phyloP scores from a whole-genome alignment of 2,329 filamentous ascomycete species.

The Clarireedia monteithiana region DNA sequence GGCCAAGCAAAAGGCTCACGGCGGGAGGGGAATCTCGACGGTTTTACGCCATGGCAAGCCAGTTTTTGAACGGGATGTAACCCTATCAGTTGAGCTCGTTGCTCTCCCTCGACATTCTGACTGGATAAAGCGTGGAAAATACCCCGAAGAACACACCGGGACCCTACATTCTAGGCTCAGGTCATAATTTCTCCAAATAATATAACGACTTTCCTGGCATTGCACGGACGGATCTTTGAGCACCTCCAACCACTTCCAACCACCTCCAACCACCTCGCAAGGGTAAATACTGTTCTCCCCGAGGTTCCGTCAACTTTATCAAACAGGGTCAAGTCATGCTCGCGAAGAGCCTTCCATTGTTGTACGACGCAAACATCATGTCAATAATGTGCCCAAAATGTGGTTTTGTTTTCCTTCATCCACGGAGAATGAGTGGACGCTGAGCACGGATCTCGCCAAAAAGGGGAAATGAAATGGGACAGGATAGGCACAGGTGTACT shows the following conservation, averaged over 20 bases:
- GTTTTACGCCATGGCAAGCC: too few relatives aligned
- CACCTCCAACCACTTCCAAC: background rate
- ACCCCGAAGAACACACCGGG: too few relatives aligned
- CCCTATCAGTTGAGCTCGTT: too few relatives aligned
- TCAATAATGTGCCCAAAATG: background rate
- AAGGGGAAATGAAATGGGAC: background rate
- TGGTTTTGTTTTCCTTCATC: background rate
- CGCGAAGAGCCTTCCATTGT: background rate
- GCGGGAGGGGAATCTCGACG: too few relatives aligned
- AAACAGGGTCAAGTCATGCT: background rate
- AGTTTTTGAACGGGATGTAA: too few relatives aligned
- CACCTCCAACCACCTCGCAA: background rate
- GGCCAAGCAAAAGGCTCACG: too few relatives aligned
- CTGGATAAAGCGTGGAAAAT: background rate
- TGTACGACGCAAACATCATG: background rate
- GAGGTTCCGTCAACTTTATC: background rate
- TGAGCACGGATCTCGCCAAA: background rate
- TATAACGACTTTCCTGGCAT: background rate
- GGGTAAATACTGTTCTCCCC: background rate
- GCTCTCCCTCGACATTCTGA: too few relatives aligned
- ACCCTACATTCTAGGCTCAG: background rate
- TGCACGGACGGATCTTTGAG: background rate
- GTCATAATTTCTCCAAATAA: background rate
- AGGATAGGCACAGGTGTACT: too few relatives aligned
- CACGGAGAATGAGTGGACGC: background rate